A percentile compares a stretch with the other conserved stretches of the same genome.
Conservation (phyloP, 371 early-diverging fungal genomes). For the Saksenaea oblongispora region DNA sequence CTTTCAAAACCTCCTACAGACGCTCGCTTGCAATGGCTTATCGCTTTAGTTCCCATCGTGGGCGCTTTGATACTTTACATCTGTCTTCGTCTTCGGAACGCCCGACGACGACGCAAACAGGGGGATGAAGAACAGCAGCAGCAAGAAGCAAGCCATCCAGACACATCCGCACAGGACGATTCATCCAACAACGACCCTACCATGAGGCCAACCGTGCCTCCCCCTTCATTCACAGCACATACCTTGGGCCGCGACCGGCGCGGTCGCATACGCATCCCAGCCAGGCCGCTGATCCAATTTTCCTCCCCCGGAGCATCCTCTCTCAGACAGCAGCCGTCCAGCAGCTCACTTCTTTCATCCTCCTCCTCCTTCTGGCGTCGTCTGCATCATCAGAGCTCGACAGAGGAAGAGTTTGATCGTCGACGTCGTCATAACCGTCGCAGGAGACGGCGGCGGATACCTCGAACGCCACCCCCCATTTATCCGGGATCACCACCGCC, state of each 20-base stretch:
- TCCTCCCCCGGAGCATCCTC: neutral
- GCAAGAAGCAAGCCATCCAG: neutral
- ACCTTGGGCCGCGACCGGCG: neutral
- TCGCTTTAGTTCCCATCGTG: conserved; percentile 14
- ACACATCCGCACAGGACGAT: neutral
- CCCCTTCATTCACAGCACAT: neutral
- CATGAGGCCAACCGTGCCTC: neutral
- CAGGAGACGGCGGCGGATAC: conserved; percentile 2
- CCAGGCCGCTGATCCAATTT: neutral
- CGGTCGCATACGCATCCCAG: neutral
- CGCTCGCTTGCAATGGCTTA: conserved; percentile 21
- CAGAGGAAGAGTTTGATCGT: conserved; percentile 2
- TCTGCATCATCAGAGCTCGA: neutral
- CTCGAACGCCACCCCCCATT: conserved; percentile 12
- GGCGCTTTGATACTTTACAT: conserved; percentile 8
- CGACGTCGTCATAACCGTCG: neutral
- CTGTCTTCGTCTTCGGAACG: conserved; percentile 10
- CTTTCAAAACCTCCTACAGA: neutral
- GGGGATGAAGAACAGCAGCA: neutral
- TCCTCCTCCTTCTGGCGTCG: conserved; percentile 5
- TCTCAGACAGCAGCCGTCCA: neutral
- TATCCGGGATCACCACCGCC: conserved; percentile 15
- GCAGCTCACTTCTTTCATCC: neutral
- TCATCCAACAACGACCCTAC: neutral
- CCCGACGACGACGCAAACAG: neutral